These are phyloP conservation scores for Solanum okadae DNA, from an alignment of 257 asterid genomes.

Conservation along the genomic window DNA sequence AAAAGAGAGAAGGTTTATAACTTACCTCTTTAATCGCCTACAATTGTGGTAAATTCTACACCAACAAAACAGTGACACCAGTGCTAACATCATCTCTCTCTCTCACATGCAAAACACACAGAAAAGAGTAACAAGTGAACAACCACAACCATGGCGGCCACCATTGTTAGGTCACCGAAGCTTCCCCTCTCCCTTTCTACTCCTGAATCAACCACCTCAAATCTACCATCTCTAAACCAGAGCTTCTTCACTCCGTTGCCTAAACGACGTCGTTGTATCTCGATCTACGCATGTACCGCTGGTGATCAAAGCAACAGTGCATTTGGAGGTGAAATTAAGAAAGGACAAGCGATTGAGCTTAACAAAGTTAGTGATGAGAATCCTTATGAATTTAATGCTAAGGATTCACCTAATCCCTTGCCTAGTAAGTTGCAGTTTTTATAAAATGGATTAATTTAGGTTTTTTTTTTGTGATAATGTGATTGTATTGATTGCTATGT, in stretches of 20 bases:
- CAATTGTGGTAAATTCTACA: neutral
- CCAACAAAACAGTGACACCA: neutral
- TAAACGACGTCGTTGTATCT: constrained; percentile 28
- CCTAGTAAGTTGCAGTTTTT: constrained; percentile 36
- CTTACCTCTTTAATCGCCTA: neutral
- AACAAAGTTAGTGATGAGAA: constrained; percentile 42
- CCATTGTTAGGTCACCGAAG: constrained; percentile 28
- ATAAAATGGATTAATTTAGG: neutral
- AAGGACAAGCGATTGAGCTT: constrained; percentile 40
- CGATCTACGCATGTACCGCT: constrained; percentile 20
- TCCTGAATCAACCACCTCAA: constrained; percentile 15
- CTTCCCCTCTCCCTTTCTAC: neutral
- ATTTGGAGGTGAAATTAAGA: constrained; percentile 13
- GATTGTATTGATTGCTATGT: neutral
- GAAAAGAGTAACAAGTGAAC: neutral
- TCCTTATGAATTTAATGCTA: constrained; percentile 34
- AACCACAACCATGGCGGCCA: neutral
- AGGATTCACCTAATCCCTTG: constrained; percentile 52
- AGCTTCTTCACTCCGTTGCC: constrained; percentile 11
- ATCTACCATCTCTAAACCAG: neutral
- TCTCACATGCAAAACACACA: neutral
- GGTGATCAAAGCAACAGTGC: neutral
- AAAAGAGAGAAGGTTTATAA: neutral
- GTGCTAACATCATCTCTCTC: neutral
- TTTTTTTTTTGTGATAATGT: neutral